A percentile compares a stretch with the other conserved stretches of the same genome.
Evolutionary conservation across 257 asterid genomes (phyloP).

Genomic region (Misopates orontium): DNA sequence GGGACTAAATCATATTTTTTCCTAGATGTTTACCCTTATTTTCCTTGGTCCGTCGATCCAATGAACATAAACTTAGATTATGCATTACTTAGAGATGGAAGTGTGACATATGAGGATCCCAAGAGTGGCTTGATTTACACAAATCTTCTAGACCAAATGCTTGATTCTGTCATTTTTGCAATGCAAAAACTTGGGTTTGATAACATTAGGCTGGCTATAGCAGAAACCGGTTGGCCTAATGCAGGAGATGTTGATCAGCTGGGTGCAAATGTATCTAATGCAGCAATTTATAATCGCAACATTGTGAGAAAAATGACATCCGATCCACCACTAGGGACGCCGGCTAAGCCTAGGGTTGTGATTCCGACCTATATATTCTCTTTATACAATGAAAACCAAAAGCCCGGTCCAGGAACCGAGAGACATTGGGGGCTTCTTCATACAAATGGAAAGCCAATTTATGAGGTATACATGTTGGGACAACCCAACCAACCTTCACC

Average conservation of each 20-base stretch:
- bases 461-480: slow-evolving; percentile 35
- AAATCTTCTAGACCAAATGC: slow-evolving; percentile 73
- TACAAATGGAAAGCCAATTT: slow-evolving; percentile 43
- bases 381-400: slow-evolving; percentile 61
- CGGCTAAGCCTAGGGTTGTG: slow-evolving; percentile 57
- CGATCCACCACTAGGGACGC: slow-evolving; percentile 58
- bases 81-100: slow-evolving; percentile 47
- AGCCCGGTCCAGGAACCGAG: slow-evolving; percentile 61
- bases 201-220: slow-evolving; percentile 37
- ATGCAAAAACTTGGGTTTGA: slow-evolving; percentile 53
- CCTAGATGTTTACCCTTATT: slow-evolving; percentile 61
- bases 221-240: slow-evolving; percentile 91
- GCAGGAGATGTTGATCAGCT: slow-evolving; percentile 69
- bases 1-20: slow-evolving; percentile 54
- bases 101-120: slow-evolving; percentile 39
- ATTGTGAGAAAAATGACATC: slow-evolving; percentile 43
- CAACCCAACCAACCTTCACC: no score
- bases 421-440: slow-evolving; percentile 73
- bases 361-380: slow-evolving; percentile 66
- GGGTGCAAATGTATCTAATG: slow-evolving; percentile 64
- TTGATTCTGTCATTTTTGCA: slow-evolving; percentile 60
- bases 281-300: slow-evolving; percentile 61
- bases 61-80: slow-evolving; percentile 40
- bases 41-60: slow-evolving; percentile 58
- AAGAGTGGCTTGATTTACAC: slow-evolving; percentile 52